Base-by-base conservation (phyloP, 2,329 filamentous ascomycete genomes). In the Sporothrix humicola region DNA sequence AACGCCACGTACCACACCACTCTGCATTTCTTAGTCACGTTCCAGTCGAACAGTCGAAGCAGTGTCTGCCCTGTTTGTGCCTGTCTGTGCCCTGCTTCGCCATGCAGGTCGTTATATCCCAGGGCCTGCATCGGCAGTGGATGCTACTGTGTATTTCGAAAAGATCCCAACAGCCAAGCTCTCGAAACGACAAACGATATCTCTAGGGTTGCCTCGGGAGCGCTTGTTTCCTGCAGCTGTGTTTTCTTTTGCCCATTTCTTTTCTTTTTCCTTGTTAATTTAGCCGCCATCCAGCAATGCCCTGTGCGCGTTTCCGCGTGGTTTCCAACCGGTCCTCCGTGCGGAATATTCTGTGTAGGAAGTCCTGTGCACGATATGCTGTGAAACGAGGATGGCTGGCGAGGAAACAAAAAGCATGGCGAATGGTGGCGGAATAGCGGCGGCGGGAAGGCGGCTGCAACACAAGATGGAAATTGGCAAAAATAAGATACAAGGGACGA, bases 371-470 rank as follows among this genome's bases (percentile, higher is more conserved):
- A 37, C 42, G 12, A 12, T 20, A 46, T 56, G 66, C 31, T 15
- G 52, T 70, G 52, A 59, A 50, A 71, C 69, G 37, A 71, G 69
- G 69, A 42, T 69, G 69, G 31, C 46, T 65, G 37, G 65, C 66
- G 48, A 54, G 48, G 66, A 69, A 69, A 69, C 66, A 54, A 20
- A 52, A 69, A 37, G 31, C 31, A 37, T 37, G 31, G 31, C 7
- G 46, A 5, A 17, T 42, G 48, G 44, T 31, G 63, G 13, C 17
- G 63, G 20, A 66, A 66, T 50, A 37, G 59, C 17, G 59, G 42
- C 9, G 37, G 42, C 59, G n/a, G n/a, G 10, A 17, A 5, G 59
- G 6, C 61, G 42, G 61, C n/a, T 65, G 59, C 42, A 46, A 46
- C 37, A 8, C 31, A 13, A 59, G 56, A 44, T 9, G 3, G 31